phyloP scores from a whole-genome alignment of 257 asterid genomes.

The Solanum virginianum region DNA sequence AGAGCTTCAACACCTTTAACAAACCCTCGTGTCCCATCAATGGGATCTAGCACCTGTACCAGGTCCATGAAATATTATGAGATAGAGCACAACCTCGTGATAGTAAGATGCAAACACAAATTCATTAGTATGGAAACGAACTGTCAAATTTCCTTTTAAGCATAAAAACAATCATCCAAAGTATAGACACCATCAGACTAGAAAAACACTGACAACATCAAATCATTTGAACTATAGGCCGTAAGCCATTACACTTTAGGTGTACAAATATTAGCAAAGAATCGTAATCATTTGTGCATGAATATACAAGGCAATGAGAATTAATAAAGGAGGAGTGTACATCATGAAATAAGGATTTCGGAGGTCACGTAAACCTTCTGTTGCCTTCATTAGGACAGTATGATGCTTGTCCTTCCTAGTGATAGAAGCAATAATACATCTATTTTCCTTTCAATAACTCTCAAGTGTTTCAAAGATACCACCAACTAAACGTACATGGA shows the following conservation, averaged over 20 bases:
- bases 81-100: not conserved
- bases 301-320: not conserved
- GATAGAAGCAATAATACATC: not conserved
- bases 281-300: not conserved
- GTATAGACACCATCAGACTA: not conserved
- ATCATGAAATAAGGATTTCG: not conserved
- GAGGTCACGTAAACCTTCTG: not conserved
- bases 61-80: not conserved
- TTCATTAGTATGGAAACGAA: not conserved
- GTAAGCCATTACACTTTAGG: not conserved
- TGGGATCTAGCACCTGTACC: constrained; percentile 86
- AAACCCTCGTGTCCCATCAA: constrained; percentile 94
- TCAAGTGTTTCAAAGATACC: not conserved
- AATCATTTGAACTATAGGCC: not conserved
- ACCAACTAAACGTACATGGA: not conserved
- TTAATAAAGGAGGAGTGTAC: not conserved
- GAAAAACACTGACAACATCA: not conserved
- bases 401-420: not conserved
- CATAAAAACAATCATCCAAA: not conserved
- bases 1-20: constrained; percentile 82
- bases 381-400: not conserved
- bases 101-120: not conserved
- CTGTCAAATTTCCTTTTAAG: not conserved
- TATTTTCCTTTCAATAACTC: not conserved
- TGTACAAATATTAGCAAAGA: not conserved